phyloP scores from a whole-genome alignment of 2,329 filamentous ascomycete species.

The Elsinoe perseae region DNA sequence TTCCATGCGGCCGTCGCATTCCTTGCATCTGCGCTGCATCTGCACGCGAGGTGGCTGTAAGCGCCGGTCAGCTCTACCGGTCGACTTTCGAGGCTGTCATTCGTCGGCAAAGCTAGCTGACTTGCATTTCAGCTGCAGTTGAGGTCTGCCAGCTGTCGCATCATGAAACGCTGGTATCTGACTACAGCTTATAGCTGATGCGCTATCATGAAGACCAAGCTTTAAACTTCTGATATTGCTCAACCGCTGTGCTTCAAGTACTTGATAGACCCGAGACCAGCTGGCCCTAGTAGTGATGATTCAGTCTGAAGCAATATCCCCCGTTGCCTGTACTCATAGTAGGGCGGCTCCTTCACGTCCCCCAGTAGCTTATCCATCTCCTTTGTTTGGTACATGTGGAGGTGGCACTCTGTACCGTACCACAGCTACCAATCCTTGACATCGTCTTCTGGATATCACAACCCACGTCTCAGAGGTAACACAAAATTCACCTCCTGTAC shows the following conservation, averaged over 20 bases:
- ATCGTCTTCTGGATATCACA: conserved; percentile 3
- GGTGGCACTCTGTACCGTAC: conserved; percentile 1
- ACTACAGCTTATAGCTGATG: conserved; percentile 1
- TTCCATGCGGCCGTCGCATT: neutral
- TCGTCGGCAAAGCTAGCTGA: neutral
- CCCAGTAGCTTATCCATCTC: neutral
- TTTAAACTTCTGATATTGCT: conserved; percentile 12
- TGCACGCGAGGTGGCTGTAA: conserved; percentile 9
- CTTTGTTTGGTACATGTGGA: conserved; percentile 11
- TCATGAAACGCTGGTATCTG: conserved; percentile 7
- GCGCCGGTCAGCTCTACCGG: conserved; percentile 12
- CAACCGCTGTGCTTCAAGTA: neutral
- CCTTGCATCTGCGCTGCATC: conserved; percentile 4
- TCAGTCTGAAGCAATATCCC: conserved; percentile 11
- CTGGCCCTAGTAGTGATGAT: neutral
- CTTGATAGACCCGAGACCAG: neutral
- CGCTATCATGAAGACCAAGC: neutral
- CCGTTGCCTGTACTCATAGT: neutral
- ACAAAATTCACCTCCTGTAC: neutral
- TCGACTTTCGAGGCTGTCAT: neutral
- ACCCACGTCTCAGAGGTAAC: neutral
- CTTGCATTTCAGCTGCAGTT: neutral
- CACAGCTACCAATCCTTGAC: neutral
- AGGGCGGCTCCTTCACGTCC: neutral
- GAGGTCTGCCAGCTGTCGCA: neutral